Evolutionary conservation across 1,284 basidiomycete genomes (phyloP).

Genomic region (Agaricales sp.): DNA sequence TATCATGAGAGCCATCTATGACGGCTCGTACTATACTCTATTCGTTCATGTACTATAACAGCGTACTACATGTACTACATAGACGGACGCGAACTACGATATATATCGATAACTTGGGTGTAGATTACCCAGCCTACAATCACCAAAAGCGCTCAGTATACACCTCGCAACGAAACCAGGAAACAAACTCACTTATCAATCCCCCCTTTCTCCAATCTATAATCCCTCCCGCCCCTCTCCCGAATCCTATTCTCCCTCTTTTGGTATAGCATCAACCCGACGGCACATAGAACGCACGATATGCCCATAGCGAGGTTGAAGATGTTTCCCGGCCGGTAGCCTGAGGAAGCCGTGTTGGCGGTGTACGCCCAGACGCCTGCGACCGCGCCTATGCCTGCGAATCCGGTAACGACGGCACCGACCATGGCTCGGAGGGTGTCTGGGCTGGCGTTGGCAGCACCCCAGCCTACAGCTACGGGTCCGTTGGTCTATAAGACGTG

Average conservation of each 20-base stretch:
- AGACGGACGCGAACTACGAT: no score
- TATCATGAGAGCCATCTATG: no score
- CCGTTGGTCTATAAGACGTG: slow-evolving; percentile 4
- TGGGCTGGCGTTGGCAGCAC: slow-evolving; percentile 9
- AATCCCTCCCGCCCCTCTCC: neutral
- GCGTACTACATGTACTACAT: no score
- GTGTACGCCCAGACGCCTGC: slow-evolving; percentile 7
- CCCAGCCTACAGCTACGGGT: slow-evolving; percentile 10
- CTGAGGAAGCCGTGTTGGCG: slow-evolving; percentile 6
- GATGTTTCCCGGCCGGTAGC: slow-evolving; percentile 7
- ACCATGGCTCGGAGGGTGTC: slow-evolving; percentile 10
- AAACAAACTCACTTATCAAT: neutral
- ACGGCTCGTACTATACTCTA: no score
- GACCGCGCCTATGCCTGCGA: slow-evolving; percentile 3
- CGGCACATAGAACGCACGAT: neutral
- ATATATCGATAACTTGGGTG: neutral
- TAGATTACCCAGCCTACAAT: no score
- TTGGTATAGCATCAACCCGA: neutral
- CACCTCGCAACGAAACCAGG: no score
- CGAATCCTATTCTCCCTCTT: neutral
- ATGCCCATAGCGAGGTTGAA: neutral
- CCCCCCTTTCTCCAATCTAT: neutral
- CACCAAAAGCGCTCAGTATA: no score
- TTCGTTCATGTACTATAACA: no score
- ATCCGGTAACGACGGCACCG: slow-evolving; percentile 9